Evolutionary conservation across 164 flowering plant genomes (phyloP).

Genomic region (Chloranthus sessilifolius): DNA sequence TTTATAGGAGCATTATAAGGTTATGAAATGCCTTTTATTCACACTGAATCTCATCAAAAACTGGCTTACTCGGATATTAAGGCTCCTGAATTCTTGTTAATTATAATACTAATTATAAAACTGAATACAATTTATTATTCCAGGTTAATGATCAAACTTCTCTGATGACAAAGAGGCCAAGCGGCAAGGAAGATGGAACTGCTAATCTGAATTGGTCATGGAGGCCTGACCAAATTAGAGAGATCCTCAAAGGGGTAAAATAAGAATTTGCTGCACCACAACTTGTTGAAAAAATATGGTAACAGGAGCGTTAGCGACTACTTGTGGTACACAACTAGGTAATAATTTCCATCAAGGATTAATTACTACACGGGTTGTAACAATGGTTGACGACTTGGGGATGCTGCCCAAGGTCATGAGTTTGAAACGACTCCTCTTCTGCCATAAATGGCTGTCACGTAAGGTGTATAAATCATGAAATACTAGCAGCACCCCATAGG

Average conservation of each 20-base stretch:
- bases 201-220: slow-evolving; percentile 47
- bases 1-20: no score
- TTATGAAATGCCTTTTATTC: no score
- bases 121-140: no score
- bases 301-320: slow-evolving; percentile 51
- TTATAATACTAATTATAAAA: no score
- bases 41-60: no score
- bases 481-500: no score
- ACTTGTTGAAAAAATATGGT: slow-evolving; percentile 46
- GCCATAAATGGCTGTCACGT: not conserved
- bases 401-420: no score
- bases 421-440: no score
- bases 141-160: slow-evolving; percentile 49
- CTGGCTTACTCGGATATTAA: no score
- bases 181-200: slow-evolving; percentile 30
- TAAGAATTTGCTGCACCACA: slow-evolving; percentile 18
- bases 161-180: slow-evolving; percentile 33
- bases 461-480: not conserved
- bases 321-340: slow-evolving; percentile 83
- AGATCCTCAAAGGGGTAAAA: slow-evolving; percentile 20
- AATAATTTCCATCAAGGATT: not conserved
- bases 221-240: slow-evolving; percentile 35
- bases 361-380: not conserved
- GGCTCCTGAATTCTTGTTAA: no score
- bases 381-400: no score